phyloP scores from a whole-genome alignment of 371 early-diverging fungal genomes.

The Haplosporangium sp. region DNA sequence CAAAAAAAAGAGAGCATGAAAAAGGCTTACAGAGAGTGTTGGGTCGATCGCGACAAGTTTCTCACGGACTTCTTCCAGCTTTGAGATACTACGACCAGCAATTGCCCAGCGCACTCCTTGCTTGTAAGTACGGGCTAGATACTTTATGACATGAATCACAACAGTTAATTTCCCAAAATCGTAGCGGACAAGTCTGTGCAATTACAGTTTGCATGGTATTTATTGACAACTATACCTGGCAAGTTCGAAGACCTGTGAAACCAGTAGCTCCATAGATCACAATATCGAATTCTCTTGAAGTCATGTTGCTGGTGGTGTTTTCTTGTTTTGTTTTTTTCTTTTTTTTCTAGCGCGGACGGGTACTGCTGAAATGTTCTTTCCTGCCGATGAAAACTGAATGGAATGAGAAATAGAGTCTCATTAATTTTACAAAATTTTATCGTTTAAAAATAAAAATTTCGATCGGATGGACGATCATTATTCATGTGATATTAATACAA shows the following conservation, averaged over 20 bases:
- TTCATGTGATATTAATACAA: too few relatives aligned
- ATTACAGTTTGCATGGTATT: constrained; percentile 13
- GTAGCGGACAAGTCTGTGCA: background rate
- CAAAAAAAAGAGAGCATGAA: background rate
- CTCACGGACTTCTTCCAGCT: constrained; percentile 64
- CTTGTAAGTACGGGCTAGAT: constrained; percentile 54
- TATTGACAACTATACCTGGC: constrained; percentile 60
- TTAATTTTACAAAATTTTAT: background rate
- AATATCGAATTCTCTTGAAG: constrained; percentile 39
- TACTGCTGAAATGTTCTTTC: background rate
- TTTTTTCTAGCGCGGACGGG: constrained; percentile 1
- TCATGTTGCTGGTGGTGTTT: constrained; percentile 22
- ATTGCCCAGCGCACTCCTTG: constrained; percentile 73
- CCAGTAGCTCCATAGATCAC: constrained; percentile 90
- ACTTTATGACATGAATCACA: constrained; percentile 11
- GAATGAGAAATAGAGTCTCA: background rate
- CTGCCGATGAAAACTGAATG: constrained; percentile 2
- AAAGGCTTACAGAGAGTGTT: constrained; percentile 37
- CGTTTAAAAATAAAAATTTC: background rate
- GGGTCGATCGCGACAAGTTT: constrained; percentile 58
- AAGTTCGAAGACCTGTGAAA: constrained; percentile 84
- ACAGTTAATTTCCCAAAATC: background rate
- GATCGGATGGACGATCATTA: background rate
- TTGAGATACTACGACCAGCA: constrained; percentile 76
- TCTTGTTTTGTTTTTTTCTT: background rate